A percentile compares a stretch with the other conserved stretches of the same genome.
phyloP scores from a whole-genome alignment of 1,284 basidiomycete species.

The Apiotrichum akiyoshidainum region DNA sequence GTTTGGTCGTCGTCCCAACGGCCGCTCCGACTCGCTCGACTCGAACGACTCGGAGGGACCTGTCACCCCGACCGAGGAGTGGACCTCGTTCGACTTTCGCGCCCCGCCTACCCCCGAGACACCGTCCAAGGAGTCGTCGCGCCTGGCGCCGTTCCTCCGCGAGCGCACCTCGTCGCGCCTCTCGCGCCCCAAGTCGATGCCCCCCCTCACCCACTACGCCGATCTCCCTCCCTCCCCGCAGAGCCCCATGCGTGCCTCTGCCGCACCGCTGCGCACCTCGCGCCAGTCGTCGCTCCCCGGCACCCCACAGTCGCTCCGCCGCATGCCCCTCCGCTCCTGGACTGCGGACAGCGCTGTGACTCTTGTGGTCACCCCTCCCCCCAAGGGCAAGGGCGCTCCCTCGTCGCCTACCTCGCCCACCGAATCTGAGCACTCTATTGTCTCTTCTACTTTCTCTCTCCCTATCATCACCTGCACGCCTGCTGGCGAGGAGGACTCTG shows the following conservation, averaged over 20 bases:
- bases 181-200: conserved; percentile 34
- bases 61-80: conserved; percentile 42
- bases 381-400: conserved; percentile 1
- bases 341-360: not conserved
- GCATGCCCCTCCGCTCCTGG: conserved; percentile 5
- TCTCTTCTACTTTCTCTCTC: conserved; percentile 30
- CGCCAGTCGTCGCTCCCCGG: conserved; percentile 9
- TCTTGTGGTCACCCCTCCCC: conserved; percentile 11
- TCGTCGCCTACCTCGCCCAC: conserved; percentile 29
- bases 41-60: conserved; percentile 37
- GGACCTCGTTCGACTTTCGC: conserved; percentile 15
- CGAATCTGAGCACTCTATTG: conserved; percentile 22
- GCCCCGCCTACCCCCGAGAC: conserved; percentile 11
- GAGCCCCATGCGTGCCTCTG: not conserved
- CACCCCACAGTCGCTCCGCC: conserved; percentile 3
- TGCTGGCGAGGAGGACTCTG: conserved; percentile 43
- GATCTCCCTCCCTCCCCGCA: not conserved
- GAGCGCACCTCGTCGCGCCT: conserved; percentile 34
- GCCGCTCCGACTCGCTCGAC: conserved; percentile 21
- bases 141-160: conserved; percentile 43
- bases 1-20: not conserved
- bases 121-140: conserved; percentile 24
- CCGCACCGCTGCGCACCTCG: not conserved
- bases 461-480: conserved; percentile 50
- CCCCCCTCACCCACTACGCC: conserved; percentile 17